Evolutionary conservation across 108 stramenopile genomes (phyloP).

Genomic region (Halocafeteria seosinensis): DNA sequence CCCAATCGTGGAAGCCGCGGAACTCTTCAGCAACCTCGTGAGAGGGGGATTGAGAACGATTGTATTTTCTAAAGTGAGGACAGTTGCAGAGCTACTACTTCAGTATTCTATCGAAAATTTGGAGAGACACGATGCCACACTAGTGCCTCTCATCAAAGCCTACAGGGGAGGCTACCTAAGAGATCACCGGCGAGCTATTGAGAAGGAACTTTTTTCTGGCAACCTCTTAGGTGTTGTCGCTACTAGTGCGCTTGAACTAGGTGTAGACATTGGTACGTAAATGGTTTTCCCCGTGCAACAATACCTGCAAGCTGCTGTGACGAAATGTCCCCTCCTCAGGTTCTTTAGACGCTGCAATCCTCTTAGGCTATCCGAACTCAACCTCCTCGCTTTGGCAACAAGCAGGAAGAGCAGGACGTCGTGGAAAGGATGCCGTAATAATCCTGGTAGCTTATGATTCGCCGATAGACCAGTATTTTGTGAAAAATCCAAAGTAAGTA

Average conservation of each 20-base stretch:
- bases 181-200: conserved; percentile 60
- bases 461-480: conserved; percentile 58
- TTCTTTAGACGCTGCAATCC: conserved; percentile 74
- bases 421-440: conserved; percentile 42
- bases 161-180: conserved; percentile 84
- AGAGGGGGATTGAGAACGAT: conserved; percentile 55
- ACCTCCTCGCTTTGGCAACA: conserved; percentile 61
- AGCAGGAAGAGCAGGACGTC: conserved; percentile 78
- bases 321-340: conserved; percentile 11
- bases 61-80: conserved; percentile 75
- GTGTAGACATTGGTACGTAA: conserved; percentile 74
- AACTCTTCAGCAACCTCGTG: conserved; percentile 56
- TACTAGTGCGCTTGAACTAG: conserved; percentile 75
- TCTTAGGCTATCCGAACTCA: conserved; percentile 65
- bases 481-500: conserved; percentile 51
- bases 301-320: not conserved
- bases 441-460: conserved; percentile 66
- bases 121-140: conserved; percentile 11
- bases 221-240: conserved; percentile 69
- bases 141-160: conserved; percentile 49
- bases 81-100: conserved; percentile 59
- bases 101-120: conserved; percentile 21
- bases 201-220: conserved; percentile 58
- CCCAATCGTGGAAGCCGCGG: conserved; percentile 71
- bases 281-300: too few relatives aligned